Percentiles rank a stretch among this genome's conserved stretches.
Conservation (phyloP, 495 filamentous ascomycete genomes). For the Tuber borchii region DNA sequence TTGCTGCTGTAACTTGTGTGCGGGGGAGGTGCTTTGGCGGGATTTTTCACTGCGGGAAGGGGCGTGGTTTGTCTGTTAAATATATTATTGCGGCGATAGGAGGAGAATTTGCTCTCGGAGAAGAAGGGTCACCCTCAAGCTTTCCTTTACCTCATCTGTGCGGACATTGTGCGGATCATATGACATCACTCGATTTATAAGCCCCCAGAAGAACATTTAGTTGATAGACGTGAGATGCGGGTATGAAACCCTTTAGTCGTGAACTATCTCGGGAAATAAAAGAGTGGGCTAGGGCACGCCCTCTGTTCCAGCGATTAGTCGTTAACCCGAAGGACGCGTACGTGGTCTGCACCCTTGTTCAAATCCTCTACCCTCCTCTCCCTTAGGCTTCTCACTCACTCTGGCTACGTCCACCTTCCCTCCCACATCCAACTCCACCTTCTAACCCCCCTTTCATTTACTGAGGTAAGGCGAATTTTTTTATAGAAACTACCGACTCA, state of each 20-base stretch:
- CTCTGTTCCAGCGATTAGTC: neutral
- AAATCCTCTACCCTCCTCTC: neutral
- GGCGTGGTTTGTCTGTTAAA: neutral
- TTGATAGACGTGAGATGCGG: neutral
- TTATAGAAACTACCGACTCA: neutral
- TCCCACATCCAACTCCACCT: neutral
- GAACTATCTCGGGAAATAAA: neutral
- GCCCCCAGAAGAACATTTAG: neutral
- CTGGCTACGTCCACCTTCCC: neutral
- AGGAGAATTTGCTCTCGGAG: neutral
- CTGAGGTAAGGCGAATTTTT: neutral
- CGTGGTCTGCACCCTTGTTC: neutral
- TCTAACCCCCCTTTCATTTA: neutral
- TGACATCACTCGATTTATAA: neutral
- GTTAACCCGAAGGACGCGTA: neutral
- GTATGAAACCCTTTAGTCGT: neutral
- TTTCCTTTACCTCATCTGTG: too few species aligned
- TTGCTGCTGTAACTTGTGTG: neutral
- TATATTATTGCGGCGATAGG: neutral
- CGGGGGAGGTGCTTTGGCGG: neutral
- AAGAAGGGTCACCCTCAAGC: neutral
- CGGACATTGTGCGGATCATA: too few species aligned
- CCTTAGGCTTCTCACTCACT: neutral
- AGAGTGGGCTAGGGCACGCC: neutral
- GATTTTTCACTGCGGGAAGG: neutral